Conservation (phyloP, 148 eudicot genomes). For the Chenopodium formosanum region DNA sequence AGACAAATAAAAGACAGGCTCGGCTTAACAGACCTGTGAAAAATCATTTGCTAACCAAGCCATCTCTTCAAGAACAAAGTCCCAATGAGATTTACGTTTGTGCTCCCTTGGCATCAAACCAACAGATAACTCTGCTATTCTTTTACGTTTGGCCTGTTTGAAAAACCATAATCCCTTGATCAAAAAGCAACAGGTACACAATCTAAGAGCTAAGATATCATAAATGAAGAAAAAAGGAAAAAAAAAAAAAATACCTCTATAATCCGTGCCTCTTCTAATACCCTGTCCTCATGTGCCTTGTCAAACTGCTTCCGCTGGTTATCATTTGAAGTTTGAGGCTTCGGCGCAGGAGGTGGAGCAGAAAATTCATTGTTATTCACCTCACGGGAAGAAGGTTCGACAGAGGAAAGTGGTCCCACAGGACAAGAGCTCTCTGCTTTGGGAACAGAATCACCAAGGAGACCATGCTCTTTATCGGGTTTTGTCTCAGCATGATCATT, state of each 20-base stretch:
- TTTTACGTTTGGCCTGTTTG: slow-evolving; percentile 74
- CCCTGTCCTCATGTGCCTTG: slow-evolving; percentile 75
- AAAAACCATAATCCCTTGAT: slow-evolving; percentile 14
- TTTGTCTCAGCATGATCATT: slow-evolving; percentile 33
- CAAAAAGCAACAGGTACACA: not conserved
- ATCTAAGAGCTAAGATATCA: slow-evolving; percentile 18
- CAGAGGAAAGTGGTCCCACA: slow-evolving; percentile 27
- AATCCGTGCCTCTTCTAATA: slow-evolving; percentile 80
- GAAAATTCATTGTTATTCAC: slow-evolving; percentile 22
- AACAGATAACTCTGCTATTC: slow-evolving; percentile 70
- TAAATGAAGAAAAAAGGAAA: slow-evolving; percentile 11
- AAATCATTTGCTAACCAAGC: slow-evolving; percentile 98
- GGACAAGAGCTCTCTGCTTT: slow-evolving; percentile 33
- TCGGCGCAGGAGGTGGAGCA: slow-evolving; percentile 33
- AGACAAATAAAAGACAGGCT: not conserved
- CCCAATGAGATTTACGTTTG: slow-evolving; percentile 72
- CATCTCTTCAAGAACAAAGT: slow-evolving; percentile 92
- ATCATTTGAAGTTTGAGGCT: slow-evolving; percentile 42
- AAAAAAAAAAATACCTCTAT: slow-evolving; percentile 62
- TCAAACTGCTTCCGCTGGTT: slow-evolving; percentile 37
- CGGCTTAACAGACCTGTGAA: slow-evolving; percentile 62
- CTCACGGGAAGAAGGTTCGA: slow-evolving; percentile 34
- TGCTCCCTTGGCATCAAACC: slow-evolving; percentile 40
- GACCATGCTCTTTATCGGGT: slow-evolving; percentile 32
- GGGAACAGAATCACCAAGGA: slow-evolving; percentile 27